Evolutionary conservation across 768 basidiomycete species (phyloP), one percentile per base, ranked within the genome.

Genomic region (Lactarius pseudohatsudake): DNA sequence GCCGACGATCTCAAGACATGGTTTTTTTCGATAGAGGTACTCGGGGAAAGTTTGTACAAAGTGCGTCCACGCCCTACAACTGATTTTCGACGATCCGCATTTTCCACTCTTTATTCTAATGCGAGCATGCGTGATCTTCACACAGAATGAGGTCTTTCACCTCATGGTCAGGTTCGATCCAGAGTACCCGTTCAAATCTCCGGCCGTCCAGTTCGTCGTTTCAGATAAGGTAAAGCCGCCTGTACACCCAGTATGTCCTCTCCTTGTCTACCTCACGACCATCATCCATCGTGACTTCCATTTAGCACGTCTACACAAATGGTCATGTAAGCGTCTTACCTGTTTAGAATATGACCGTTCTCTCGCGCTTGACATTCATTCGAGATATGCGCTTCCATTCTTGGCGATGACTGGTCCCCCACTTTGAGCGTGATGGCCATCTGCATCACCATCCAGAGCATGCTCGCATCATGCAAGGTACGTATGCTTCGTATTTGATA

Each of bases 401-500:
- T 96, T 9, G 94, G 92, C 32, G 89, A 84, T 71, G 93, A 94
- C 70, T 94, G 92, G 92, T 92, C 90, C 11, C 93, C 92, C 0
- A 91, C 93, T n/a, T 77, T 94, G 69, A 92, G 89, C 67, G 91
- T 92, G 26, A 81, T 88, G 32, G 84, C 91, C 2, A 86, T 94
- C 53, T 94, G 91, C 72, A 84, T 94, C 20, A 94, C 93, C 4
- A 77, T 96, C 57, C 94, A 95, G 78, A 92, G 90, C 72, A 96
- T 96, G 94, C 82, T 96, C 64, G 94, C 92, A 28, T 92, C 90
- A 8, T 93, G 91, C 85, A 95, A 92, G 86, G 92, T 90, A 45
- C 22, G 77, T 62, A 26, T 9, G 20, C 68, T 56, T 69, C 65
- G 56, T n/a, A 43, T 55, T 18, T 53, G 18, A 13, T 0, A 41